Conservation (phyloP, 345 rosid genomes). For the Heritiera fomes region DNA sequence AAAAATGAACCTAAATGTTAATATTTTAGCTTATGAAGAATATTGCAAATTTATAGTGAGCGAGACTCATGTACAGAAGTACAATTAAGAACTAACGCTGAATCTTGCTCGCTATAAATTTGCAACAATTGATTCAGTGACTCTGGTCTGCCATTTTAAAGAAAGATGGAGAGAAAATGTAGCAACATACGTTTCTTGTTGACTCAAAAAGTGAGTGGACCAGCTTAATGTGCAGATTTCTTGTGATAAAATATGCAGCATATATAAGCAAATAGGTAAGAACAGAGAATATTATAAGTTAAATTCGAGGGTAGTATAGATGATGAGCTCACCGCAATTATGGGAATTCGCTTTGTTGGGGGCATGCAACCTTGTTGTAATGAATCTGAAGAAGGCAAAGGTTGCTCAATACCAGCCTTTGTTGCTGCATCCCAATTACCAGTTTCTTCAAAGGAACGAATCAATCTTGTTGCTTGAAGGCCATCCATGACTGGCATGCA, state of each 20-base stretch:
- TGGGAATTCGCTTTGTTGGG: conserved; percentile 54
- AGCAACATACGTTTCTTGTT: neutral
- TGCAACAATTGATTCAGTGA: neutral
- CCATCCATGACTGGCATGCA: conserved; percentile 97
- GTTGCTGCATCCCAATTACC: conserved; percentile 84
- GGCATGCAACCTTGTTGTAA: conserved; percentile 20
- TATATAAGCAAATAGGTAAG: neutral
- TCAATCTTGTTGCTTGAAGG: conserved; percentile 84
- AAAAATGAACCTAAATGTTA: neutral
- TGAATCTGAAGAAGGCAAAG: conserved; percentile 29
- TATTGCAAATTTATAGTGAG: neutral
- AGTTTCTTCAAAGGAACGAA: conserved; percentile 80
- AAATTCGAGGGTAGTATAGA: neutral
- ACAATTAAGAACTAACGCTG: neutral
- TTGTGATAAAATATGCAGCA: neutral
- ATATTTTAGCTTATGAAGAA: neutral
- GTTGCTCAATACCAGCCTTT: conserved; percentile 63
- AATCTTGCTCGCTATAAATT: too few relatives aligned
- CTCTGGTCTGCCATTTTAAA: neutral
- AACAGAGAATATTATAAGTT: neutral
- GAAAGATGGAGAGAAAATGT: neutral
- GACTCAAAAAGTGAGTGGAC: neutral
- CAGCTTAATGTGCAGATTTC: neutral
- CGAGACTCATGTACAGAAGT: neutral
- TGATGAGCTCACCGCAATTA: conserved; percentile 69